Percentiles rank a stretch among this genome's conserved stretches.
Conservation (phyloP, 257 asterid genomes). For the Cinchona pubescens region DNA sequence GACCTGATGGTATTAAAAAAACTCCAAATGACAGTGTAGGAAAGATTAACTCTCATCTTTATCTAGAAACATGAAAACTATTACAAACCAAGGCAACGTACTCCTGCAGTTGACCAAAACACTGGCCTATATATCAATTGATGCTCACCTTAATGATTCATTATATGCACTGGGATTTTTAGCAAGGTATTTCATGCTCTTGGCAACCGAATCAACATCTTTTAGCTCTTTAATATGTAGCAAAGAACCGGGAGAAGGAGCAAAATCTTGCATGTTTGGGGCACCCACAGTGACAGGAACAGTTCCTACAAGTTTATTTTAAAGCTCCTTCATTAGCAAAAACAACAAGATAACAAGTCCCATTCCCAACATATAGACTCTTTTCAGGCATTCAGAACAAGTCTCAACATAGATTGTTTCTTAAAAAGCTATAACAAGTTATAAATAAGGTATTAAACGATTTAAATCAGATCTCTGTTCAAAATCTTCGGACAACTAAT, state of each 20-base stretch:
- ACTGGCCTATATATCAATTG: background rate
- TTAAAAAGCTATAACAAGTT: background rate
- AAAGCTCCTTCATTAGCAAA: conserved; percentile 24
- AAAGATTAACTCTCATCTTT: too few relatives aligned
- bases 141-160: conserved; percentile 64
- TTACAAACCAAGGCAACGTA: background rate
- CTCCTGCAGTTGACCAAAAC: background rate
- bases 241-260: conserved; percentile 69
- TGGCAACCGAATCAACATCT: conserved; percentile 68
- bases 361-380: background rate
- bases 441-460: background rate
- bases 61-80: background rate
- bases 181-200: conserved; percentile 74
- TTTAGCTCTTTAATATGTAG: conserved; percentile 70
- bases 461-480: background rate
- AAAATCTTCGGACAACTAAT: background rate
- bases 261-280: conserved; percentile 87
- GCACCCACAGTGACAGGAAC: conserved; percentile 95
- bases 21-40: too few relatives aligned
- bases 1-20: too few relatives aligned
- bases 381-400: background rate
- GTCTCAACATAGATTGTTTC: background rate
- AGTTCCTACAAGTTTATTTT: conserved; percentile 45
- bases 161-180: conserved; percentile 70
- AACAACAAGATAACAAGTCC: conserved; percentile 13